Evolutionary conservation across 1,139 yeast genomes (phyloP).

Genomic region (Hyphopichia fennica): DNA sequence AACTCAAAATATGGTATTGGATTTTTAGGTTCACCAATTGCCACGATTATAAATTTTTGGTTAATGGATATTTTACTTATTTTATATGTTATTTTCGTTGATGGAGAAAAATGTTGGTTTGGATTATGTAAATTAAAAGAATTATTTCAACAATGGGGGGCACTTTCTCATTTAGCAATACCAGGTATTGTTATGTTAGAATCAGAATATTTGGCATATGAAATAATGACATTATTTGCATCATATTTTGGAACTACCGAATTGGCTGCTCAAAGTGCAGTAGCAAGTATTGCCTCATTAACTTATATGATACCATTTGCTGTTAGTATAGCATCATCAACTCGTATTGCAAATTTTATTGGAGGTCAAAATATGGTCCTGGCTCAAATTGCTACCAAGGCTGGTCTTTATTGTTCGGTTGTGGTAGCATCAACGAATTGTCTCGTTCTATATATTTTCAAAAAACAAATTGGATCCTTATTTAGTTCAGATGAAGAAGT

Average conservation of each 20-base stretch:
- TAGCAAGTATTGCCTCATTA: slow-evolving; percentile 76
- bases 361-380: slow-evolving; percentile 69
- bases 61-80: slow-evolving; percentile 57
- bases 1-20: slow-evolving; percentile 59
- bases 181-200: slow-evolving; percentile 77
- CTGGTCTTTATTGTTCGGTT: slow-evolving; percentile 62
- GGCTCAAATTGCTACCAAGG: slow-evolving; percentile 65
- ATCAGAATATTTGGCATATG: slow-evolving; percentile 74
- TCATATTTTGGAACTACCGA: slow-evolving; percentile 81
- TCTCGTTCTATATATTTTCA: slow-evolving; percentile 48
- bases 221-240: slow-evolving; percentile 67
- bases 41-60: slow-evolving; percentile 72
- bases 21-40: slow-evolving; percentile 71
- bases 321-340: slow-evolving; percentile 80
- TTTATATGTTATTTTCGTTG: slow-evolving; percentile 54
- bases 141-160: slow-evolving; percentile 61
- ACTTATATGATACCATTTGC: slow-evolving; percentile 90
- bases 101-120: slow-evolving; percentile 74
- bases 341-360: slow-evolving; percentile 83
- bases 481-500: slow-evolving; percentile 76
- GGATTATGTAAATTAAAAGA: slow-evolving; percentile 49
- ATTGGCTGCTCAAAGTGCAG: slow-evolving; percentile 86
- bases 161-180: slow-evolving; percentile 56
- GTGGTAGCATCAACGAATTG: slow-evolving; percentile 60
- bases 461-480: slow-evolving; percentile 57